Evolutionary conservation across 2,329 filamentous ascomycete species (phyloP), one percentile per base, ranked within the genome.

Genomic region (Pseudonectria foliicola): DNA sequence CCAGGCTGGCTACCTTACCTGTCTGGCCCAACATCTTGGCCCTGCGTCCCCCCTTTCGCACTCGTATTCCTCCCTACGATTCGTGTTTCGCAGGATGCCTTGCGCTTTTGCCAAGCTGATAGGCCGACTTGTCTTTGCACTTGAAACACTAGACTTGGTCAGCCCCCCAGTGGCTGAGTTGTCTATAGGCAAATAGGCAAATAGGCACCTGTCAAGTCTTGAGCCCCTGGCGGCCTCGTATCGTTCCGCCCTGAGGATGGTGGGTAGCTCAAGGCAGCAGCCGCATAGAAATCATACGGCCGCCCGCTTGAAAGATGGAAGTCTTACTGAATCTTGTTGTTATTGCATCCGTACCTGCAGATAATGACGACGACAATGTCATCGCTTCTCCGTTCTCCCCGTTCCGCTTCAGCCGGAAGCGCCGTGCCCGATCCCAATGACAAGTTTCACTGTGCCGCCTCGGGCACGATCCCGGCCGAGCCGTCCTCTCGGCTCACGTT

Each of bases 401-500:
- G 34, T 28, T 15, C 33, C 25, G 12, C 24, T 12, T 8, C 52
- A 52, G 49, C 28, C 49, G 25, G 35, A 33, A 27, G 39, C 34
- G 48, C 46, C 46, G 39, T 29, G 45, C 24, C 24, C 40, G 48
- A 25, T 27, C 25, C 13, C 25, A 10, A n/a, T 27, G 12, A 27
- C 6, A 27, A 21, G 18, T 8, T 8, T 8, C 5, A 8, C 8
- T 8, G 5, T 5, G 18, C 18, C 18, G 18, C 5, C 18, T 8
- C 18, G 18, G 18, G 8, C 18, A 6, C 8, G 18, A 21, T 21
- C 5, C 18, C 18, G 18, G 18, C 7, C 16, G 37, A 24, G 3
- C 10, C 31, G 4, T 11, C 25, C 3, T 25, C 40, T 10, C 28
- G 29, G 10, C 31, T 39, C 10, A 32, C 31, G 2, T 33, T 80